Evolutionary conservation across 768 basidiomycete species (phyloP).

Genomic region (Lentinula boryana): DNA sequence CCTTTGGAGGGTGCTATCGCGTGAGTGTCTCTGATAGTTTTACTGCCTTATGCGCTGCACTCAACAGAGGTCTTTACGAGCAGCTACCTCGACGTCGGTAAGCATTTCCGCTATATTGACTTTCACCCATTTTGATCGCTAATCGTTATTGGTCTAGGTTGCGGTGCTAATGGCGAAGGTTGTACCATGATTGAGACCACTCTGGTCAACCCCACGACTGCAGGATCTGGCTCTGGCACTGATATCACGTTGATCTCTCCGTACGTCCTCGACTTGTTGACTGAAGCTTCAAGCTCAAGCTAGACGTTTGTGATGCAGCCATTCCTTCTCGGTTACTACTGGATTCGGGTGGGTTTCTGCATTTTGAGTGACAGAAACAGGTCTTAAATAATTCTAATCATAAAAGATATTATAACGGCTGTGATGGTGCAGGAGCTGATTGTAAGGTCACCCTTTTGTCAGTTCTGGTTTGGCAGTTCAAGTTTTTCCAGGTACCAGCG

Average conservation of each 20-base stretch:
- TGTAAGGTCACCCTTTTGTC: slow-evolving; percentile 10
- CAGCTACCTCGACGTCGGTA: slow-evolving; percentile 3
- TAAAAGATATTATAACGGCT: slow-evolving; percentile 21
- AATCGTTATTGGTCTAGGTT: slow-evolving; percentile 16
- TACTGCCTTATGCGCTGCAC: neutral
- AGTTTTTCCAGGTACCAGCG: slow-evolving; percentile 17
- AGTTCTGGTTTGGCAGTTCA: neutral
- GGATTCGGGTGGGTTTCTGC: slow-evolving; percentile 22
- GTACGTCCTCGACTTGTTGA: slow-evolving; percentile 13
- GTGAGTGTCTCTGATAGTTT: slow-evolving; percentile 12
- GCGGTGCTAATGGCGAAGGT: slow-evolving; percentile 29
- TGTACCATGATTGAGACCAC: slow-evolving; percentile 30
- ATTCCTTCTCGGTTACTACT: slow-evolving; percentile 27
- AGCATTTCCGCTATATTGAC: neutral
- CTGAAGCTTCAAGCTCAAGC: neutral
- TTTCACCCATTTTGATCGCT: neutral
- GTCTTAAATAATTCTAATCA: neutral
- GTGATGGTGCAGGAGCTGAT: slow-evolving; percentile 20
- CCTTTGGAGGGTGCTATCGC: slow-evolving; percentile 25
- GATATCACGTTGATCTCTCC: slow-evolving; percentile 28
- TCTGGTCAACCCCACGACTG: slow-evolving; percentile 23
- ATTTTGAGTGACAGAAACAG: neutral
- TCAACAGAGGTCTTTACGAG: neutral
- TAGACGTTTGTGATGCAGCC: slow-evolving; percentile 9
- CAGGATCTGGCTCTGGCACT: slow-evolving; percentile 28